Evolutionary conservation across 768 basidiomycete genomes (phyloP).

Genomic region (Crucibulum laeve): DNA sequence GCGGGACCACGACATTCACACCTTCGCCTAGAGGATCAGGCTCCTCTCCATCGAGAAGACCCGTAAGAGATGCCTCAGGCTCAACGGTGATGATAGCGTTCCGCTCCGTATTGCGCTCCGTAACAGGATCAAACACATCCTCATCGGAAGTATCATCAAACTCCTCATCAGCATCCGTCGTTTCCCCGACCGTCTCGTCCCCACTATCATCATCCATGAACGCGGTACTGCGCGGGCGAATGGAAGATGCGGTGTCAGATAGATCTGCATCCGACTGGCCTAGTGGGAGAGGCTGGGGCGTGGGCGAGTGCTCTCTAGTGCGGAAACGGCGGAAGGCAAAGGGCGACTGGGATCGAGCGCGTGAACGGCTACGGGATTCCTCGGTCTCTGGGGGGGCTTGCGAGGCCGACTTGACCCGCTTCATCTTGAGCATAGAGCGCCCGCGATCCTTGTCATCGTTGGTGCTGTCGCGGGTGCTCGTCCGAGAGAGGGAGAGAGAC

Average conservation of each 20-base stretch:
- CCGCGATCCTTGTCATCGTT: conserved; percentile 52
- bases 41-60: conserved; percentile 49
- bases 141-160: conserved; percentile 60
- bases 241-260: conserved; percentile 49
- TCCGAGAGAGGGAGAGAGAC: conserved; percentile 57
- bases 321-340: conserved; percentile 72
- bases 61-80: conserved; percentile 21
- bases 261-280: conserved; percentile 59
- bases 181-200: conserved; percentile 50
- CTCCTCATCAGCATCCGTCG: conserved; percentile 53
- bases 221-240: conserved; percentile 56
- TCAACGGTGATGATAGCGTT: conserved; percentile 52
- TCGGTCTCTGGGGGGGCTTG: conserved; percentile 33
- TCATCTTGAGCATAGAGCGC: conserved; percentile 40
- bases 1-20: conserved; percentile 82
- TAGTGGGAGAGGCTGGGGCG: conserved; percentile 54
- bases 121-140: conserved; percentile 70
- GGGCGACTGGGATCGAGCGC: conserved; percentile 76
- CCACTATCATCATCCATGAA: conserved; percentile 63
- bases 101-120: conserved; percentile 83
- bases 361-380: conserved; percentile 43
- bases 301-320: conserved; percentile 51
- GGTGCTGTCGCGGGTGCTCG: conserved; percentile 35
- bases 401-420: conserved; percentile 46
- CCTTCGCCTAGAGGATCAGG: conserved; percentile 90